These are phyloP conservation scores for Clarireedia hainanense DNA, from an alignment of 2,329 filamentous ascomycete species.

Conservation along the genomic window DNA sequence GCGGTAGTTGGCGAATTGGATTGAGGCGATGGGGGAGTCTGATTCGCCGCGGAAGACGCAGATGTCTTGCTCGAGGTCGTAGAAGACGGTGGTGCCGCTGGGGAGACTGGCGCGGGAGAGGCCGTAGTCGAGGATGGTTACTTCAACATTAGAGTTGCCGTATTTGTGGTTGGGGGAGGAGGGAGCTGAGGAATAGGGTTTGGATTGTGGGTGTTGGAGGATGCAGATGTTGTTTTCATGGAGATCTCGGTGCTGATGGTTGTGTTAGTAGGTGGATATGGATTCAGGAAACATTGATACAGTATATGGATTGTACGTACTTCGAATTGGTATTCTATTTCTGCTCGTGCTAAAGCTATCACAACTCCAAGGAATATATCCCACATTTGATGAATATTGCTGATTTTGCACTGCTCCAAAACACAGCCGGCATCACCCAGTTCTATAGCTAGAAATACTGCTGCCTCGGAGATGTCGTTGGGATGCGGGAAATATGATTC, in stretches of 20 bases:
- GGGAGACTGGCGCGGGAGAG: slow-evolving; percentile 46
- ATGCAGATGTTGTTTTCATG: slow-evolving; percentile 60
- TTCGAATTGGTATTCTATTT: slow-evolving; percentile 52
- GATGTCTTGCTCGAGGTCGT: slow-evolving; percentile 53
- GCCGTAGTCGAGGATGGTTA: slow-evolving; percentile 59
- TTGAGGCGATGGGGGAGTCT: slow-evolving; percentile 27
- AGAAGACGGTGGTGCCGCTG: slow-evolving; percentile 38
- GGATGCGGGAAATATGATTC: slow-evolving; percentile 52
- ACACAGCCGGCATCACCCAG: slow-evolving; percentile 54
- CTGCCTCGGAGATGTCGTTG: slow-evolving; percentile 49
- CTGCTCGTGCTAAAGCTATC: slow-evolving; percentile 52
- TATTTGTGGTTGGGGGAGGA: slow-evolving; percentile 32
- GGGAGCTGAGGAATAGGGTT: not conserved
- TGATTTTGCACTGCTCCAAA: slow-evolving; percentile 49
- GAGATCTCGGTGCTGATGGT: slow-evolving; percentile 50
- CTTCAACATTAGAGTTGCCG: slow-evolving; percentile 52
- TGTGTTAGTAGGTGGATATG: not conserved
- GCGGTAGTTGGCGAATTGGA: slow-evolving; percentile 54
- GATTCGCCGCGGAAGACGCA: slow-evolving; percentile 53
- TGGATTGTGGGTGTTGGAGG: not conserved
- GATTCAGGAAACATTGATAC: not conserved
- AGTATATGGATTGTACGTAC: slow-evolving; percentile 30
- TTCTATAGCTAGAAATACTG: slow-evolving; percentile 53
- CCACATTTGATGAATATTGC: slow-evolving; percentile 46
- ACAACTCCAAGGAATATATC: slow-evolving; percentile 55